These are phyloP conservation scores for Chlorokybus atmophyticus DNA, from an alignment of 139 green algal species.

Conservation along the genomic window DNA sequence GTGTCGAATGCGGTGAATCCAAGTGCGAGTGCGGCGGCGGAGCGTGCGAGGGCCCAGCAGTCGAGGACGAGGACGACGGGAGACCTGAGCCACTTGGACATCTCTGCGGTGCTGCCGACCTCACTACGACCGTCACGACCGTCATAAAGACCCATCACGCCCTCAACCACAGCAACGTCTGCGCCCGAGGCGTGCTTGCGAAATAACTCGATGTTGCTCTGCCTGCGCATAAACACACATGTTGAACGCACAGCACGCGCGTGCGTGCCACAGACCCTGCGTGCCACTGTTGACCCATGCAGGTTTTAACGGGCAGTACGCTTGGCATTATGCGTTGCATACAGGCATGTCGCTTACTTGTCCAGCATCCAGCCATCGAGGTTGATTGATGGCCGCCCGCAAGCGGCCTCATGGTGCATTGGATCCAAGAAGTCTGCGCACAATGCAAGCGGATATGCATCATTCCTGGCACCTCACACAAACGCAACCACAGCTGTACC, in stretches of 20 bases:
- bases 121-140: slow-evolving; percentile 46
- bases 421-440: slow-evolving; percentile 54
- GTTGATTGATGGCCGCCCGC: slow-evolving; percentile 54
- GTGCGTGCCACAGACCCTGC: too few species aligned
- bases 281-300: too few species aligned
- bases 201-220: slow-evolving; percentile 38
- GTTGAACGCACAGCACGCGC: too few species aligned
- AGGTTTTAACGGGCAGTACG: not conserved
- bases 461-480: not conserved
- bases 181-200: slow-evolving; percentile 25
- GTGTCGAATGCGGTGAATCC: slow-evolving; percentile 55
- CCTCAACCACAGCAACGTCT: slow-evolving; percentile 69
- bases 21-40: slow-evolving; percentile 48
- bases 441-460: slow-evolving; percentile 1
- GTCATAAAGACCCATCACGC: slow-evolving; percentile 69
- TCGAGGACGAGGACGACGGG: slow-evolving; percentile 79
- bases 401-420: slow-evolving; percentile 51
- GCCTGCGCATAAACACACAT: too few species aligned
- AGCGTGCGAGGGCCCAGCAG: slow-evolving; percentile 39
- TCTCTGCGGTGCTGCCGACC: slow-evolving; percentile 56
- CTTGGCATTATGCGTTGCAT: not conserved
- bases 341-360: slow-evolving; percentile 8
- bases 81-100: slow-evolving; percentile 60
- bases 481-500: too few species aligned
- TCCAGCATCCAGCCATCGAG: slow-evolving; percentile 71